Percentiles rank a stretch among this genome's conserved stretches.
Conservation (phyloP, 768 basidiomycete genomes). For the Trametes elegans region DNA sequence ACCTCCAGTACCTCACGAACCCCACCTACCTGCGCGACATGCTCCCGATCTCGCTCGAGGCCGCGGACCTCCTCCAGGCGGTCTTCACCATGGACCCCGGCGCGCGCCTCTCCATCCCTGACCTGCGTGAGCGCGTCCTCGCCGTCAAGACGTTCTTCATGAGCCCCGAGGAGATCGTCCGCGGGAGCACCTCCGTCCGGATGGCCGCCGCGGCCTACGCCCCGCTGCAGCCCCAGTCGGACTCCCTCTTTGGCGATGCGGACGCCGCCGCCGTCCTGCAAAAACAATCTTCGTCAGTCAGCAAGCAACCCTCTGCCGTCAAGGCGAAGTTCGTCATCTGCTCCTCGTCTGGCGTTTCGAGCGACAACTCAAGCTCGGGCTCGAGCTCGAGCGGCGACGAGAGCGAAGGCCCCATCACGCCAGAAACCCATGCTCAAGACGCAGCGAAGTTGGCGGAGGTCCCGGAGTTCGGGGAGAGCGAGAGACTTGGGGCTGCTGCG, state of each 20-base stretch:
- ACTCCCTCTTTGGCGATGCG: neutral
- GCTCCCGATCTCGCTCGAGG: conserved; percentile 48
- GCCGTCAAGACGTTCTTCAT: conserved; percentile 61
- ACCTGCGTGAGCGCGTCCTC: conserved; percentile 56
- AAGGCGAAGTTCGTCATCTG: conserved; percentile 6
- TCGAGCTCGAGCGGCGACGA: conserved; percentile 5
- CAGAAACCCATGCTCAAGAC: conserved; percentile 16
- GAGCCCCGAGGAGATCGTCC: conserved; percentile 44
- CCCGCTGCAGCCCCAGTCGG: neutral
- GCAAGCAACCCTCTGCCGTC: neutral
- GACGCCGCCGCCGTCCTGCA: neutral
- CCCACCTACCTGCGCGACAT: conserved; percentile 45
- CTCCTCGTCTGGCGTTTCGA: neutral
- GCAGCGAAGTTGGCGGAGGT: conserved; percentile 1
- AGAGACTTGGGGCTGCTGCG: neutral
- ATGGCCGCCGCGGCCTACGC: conserved; percentile 12
- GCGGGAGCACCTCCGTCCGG: conserved; percentile 29
- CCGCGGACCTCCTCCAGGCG: conserved; percentile 44
- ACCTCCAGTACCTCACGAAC: conserved; percentile 44
- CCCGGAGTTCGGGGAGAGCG: conserved; percentile 3
- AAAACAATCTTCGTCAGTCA: neutral
- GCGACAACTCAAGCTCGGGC: neutral
- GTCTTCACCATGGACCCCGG: conserved; percentile 68
- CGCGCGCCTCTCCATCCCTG: conserved; percentile 58
- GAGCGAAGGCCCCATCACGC: conserved; percentile 21